phyloP scores from a whole-genome alignment of 352 stramenopile genomes.

The Globisporangium parvum region DNA sequence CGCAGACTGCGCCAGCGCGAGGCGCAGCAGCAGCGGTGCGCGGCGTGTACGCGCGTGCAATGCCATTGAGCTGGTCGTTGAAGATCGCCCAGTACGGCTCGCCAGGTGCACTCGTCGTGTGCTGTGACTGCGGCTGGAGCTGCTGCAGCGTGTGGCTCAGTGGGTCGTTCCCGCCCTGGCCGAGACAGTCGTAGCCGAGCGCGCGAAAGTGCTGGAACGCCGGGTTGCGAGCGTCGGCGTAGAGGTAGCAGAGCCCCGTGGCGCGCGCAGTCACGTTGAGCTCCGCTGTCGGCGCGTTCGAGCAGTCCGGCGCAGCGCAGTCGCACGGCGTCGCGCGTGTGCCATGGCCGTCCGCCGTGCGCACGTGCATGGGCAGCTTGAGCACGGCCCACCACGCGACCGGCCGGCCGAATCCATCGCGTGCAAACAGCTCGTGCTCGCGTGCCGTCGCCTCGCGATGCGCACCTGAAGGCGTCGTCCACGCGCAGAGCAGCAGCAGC shows the following conservation, averaged over 20 bases:
- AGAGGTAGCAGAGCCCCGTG: constrained; percentile 71
- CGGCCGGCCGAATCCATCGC: constrained; percentile 48
- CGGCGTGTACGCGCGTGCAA: constrained; percentile 29
- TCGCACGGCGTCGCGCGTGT: constrained; percentile 52
- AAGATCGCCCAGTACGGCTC: constrained; percentile 64
- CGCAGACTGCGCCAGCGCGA: constrained; percentile 28
- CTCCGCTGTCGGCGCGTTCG: constrained; percentile 32
- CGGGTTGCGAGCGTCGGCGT: constrained; percentile 49
- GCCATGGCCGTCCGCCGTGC: constrained; percentile 4
- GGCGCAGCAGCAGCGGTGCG: background rate
- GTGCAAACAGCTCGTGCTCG: constrained; percentile 26
- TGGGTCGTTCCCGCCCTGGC: constrained; percentile 65
- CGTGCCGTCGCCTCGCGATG: background rate
- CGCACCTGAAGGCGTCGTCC: background rate
- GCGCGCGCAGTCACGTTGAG: constrained; percentile 30
- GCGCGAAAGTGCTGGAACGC: constrained; percentile 61
- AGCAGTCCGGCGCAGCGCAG: constrained; percentile 48
- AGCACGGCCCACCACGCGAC: constrained; percentile 75
- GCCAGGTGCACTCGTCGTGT: background rate
- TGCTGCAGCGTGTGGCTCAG: constrained; percentile 69
- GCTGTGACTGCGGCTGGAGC: too few relatives aligned
- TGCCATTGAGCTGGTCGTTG: constrained; percentile 75
- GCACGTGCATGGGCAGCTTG: constrained; percentile 60
- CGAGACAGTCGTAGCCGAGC: constrained; percentile 69
- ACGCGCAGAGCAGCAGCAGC: constrained; percentile 12